Evolutionary conservation across 306 rosid species (phyloP), one percentile per base, ranked within the genome.

Genomic region (Prunus kanzakura): DNA sequence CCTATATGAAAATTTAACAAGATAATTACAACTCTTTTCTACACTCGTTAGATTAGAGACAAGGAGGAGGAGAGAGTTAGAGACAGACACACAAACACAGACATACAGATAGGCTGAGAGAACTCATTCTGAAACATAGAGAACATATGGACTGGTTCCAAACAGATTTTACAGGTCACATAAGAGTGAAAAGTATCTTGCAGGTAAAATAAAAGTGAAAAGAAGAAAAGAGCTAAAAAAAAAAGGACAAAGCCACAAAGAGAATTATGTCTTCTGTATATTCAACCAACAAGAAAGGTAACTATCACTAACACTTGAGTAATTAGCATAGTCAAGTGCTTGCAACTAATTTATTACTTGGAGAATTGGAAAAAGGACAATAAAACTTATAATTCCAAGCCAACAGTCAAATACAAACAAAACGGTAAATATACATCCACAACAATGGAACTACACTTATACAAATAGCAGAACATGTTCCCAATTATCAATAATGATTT

Each of bases 1-100:
- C 83, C 88, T 87, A 54, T 6, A 54, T 38, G 22, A 71, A 76
- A 72, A 43, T 23, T 29, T 3, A 52, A 22, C 25, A 45, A 43
- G 4, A 56, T 68, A 7, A 51, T 13, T 13, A 23, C 12, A 29
- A 38, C 2, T 38, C 43, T 41, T 61, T 70, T 65, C 27, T 63
- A 11, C 11, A 35, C 14, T 49, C 46, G 32, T 4, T 30, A 47
- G 41, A 61, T 8, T 47, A 69, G 19, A 69, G 63, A 25, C 13
- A 60, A 57, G 30, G 20, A 35, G 19, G 19, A 23, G 25, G 25
- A 23, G 25, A 23, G 25, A 23, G 25, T 13, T 30, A 20, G 20
- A 76, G 64, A 19, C 15, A 46, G 64, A 22, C 38, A 43, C 12
- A 5, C 2, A 23, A 72, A 52, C n/a, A 52, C 10, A 18, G 22